Percentiles rank a stretch among this genome's conserved stretches.
These are phyloP conservation scores for Eremothecium gossypii DNA, from an alignment of 1,139 yeast genomes.

Conservation along the genomic window DNA sequence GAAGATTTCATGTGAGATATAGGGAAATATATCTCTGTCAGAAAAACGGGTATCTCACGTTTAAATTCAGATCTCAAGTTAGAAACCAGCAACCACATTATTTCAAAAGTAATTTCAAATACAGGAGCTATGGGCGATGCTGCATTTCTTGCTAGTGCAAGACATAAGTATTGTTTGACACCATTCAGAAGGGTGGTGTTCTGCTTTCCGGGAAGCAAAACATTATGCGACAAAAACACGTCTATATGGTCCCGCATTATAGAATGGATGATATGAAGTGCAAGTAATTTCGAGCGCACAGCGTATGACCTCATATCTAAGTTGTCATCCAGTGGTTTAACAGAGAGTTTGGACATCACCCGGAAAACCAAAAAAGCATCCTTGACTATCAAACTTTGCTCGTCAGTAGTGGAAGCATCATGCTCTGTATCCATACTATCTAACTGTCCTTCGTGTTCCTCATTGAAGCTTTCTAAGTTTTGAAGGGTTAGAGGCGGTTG, in stretches of 20 bases:
- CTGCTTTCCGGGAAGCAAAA: slow-evolving; percentile 52
- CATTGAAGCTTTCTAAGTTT: slow-evolving; percentile 47
- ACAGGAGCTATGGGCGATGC: slow-evolving; percentile 89
- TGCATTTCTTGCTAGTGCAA: slow-evolving; percentile 81
- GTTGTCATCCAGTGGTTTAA: slow-evolving; percentile 68
- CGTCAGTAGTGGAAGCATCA: slow-evolving; percentile 35
- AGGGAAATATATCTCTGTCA: slow-evolving; percentile 90
- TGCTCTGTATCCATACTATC: slow-evolving; percentile 35
- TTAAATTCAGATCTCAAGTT: slow-evolving; percentile 82
- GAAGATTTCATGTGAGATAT: slow-evolving; percentile 88
- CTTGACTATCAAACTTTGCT: slow-evolving; percentile 62
- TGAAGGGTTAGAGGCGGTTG: slow-evolving; percentile 44
- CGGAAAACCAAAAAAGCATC: slow-evolving; percentile 91
- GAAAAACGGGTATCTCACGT: slow-evolving; percentile 85
- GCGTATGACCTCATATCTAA: slow-evolving; percentile 86
- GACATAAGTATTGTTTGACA: slow-evolving; percentile 73
- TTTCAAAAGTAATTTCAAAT: slow-evolving; percentile 84
- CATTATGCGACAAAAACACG: slow-evolving; percentile 59
- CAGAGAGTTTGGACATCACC: slow-evolving; percentile 88
- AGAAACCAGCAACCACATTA: slow-evolving; percentile 81
- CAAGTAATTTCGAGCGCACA: slow-evolving; percentile 80
- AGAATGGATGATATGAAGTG: slow-evolving; percentile 81
- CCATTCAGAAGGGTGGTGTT: slow-evolving; percentile 65
- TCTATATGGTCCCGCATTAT: slow-evolving; percentile 80
- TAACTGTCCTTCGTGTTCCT: slow-evolving; percentile 47